Evolutionary conservation across 2,329 filamentous ascomycete species (phyloP).

Genomic region (Xylaria sp.): DNA sequence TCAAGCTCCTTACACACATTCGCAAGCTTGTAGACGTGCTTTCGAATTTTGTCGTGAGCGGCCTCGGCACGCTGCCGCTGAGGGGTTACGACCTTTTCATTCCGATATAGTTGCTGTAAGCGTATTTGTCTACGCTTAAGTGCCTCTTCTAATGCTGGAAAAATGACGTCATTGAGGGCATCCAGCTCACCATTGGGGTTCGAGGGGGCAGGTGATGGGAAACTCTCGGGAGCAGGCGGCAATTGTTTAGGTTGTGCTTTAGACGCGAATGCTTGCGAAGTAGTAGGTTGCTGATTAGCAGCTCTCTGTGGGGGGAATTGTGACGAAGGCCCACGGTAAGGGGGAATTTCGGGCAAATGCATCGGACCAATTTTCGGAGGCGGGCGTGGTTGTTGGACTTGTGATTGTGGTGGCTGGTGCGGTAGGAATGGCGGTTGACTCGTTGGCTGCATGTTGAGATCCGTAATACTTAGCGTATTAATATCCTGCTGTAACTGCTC

Average conservation of each 20-base stretch:
- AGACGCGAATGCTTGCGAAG: slow-evolving; percentile 64
- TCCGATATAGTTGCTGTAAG: slow-evolving; percentile 63
- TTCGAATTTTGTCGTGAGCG: slow-evolving; percentile 84
- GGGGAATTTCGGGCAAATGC: slow-evolving; percentile 65
- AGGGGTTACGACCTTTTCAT: slow-evolving; percentile 63
- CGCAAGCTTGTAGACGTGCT: slow-evolving; percentile 83
- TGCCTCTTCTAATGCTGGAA: slow-evolving; percentile 91
- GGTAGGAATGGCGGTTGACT: slow-evolving; percentile 41
- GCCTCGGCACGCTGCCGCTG: slow-evolving; percentile 75
- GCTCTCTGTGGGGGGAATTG: slow-evolving; percentile 41
- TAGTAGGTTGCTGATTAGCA: slow-evolving; percentile 47
- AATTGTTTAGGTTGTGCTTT: slow-evolving; percentile 65
- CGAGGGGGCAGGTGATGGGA: slow-evolving; percentile 66
- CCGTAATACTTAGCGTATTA: slow-evolving; percentile 63
- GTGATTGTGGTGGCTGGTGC: slow-evolving; percentile 51
- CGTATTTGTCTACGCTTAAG: slow-evolving; percentile 80
- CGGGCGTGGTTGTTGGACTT: slow-evolving; percentile 52
- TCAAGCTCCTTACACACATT: slow-evolving; percentile 91
- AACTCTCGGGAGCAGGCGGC: slow-evolving; percentile 57
- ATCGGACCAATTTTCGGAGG: slow-evolving; percentile 56
- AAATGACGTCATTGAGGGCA: slow-evolving; percentile 88
- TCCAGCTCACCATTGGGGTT: slow-evolving; percentile 78
- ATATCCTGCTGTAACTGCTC: slow-evolving; percentile 73
- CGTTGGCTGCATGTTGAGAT: slow-evolving; percentile 40
- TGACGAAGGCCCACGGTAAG: slow-evolving; percentile 58